Percentiles rank a stretch among this genome's conserved stretches.
These are phyloP conservation scores for Rubia peregrina DNA, from an alignment of 305 asterid species.

Conservation along the genomic window DNA sequence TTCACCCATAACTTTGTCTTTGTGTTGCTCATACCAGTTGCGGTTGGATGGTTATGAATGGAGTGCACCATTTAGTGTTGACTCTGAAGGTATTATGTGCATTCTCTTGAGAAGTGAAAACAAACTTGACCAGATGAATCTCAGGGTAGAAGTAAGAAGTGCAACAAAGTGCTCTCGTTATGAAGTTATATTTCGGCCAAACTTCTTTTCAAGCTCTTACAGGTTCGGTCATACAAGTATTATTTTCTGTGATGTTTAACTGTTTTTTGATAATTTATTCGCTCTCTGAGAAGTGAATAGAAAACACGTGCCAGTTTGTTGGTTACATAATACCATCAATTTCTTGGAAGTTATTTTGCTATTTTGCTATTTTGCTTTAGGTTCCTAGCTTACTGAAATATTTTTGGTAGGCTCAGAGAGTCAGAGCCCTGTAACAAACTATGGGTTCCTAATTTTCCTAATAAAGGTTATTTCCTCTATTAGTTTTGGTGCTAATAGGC, in stretches of 20 bases:
- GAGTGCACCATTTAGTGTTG: slow-evolving; percentile 80
- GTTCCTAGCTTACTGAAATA: not conserved
- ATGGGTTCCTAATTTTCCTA: not conserved
- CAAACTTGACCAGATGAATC: slow-evolving; percentile 34
- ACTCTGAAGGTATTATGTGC: slow-evolving; percentile 73
- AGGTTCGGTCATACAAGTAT: slow-evolving; percentile 45
- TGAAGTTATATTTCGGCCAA: slow-evolving; percentile 85
- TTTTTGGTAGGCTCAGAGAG: not conserved
- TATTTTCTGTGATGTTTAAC: slow-evolving; percentile 7
- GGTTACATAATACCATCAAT: not conserved
- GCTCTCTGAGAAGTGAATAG: not conserved
- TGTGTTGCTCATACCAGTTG: slow-evolving; percentile 37
- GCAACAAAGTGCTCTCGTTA: slow-evolving; percentile 72
- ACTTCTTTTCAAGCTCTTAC: slow-evolving; percentile 83
- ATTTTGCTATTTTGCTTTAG: too few species aligned
- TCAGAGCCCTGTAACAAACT: not conserved
- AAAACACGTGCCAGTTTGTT: not conserved
- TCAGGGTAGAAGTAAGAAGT: slow-evolving; percentile 81
- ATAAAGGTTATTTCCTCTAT: not conserved
- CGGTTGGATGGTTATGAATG: slow-evolving; percentile 80
- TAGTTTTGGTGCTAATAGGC: not conserved
- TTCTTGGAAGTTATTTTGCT: not conserved
- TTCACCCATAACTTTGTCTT: not conserved
- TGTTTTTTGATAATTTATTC: not conserved
- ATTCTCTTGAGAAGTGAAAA: slow-evolving; percentile 63